Evolutionary conservation across 768 basidiomycete genomes (phyloP).

Genomic region (Amyloporia xantha): DNA sequence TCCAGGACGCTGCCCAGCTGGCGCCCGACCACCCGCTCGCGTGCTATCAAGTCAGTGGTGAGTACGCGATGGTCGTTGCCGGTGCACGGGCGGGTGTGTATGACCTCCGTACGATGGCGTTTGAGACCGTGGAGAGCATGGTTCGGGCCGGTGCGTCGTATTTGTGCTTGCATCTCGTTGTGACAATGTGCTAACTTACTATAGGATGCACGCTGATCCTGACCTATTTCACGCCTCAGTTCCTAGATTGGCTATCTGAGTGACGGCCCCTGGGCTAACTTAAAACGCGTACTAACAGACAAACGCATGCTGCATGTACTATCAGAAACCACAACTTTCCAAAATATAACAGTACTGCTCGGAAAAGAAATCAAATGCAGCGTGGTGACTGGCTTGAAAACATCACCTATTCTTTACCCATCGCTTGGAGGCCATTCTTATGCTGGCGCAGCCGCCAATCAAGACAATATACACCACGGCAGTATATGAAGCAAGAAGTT

Average conservation of each 20-base stretch:
- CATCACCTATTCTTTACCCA: no score
- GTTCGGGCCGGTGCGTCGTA: constrained; percentile 70
- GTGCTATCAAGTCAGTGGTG: constrained; percentile 95
- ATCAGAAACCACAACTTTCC: no score
- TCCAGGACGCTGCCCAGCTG: constrained; percentile 78
- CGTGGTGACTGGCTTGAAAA: no score
- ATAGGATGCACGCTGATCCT: constrained; percentile 84
- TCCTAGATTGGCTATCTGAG: constrained; percentile 76
- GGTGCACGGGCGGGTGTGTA: constrained; percentile 94
- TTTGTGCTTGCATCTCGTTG: neutral
- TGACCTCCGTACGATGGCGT: constrained; percentile 86
- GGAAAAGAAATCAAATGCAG: no score
- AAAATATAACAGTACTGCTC: no score
- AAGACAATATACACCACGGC: no score
- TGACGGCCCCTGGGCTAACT: constrained; percentile 6
- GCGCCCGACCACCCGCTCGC: constrained; percentile 89
- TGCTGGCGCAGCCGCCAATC: no score
- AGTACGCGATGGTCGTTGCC: constrained; percentile 95
- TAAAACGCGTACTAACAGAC: no score
- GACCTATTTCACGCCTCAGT: constrained; percentile 95
- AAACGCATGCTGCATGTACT: no score
- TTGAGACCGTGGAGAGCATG: constrained; percentile 89
- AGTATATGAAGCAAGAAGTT: no score
- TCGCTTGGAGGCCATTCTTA: no score
- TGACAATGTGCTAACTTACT: neutral